These are phyloP conservation scores for Pichia membranifaciens DNA, from an alignment of 805 yeast species.

Conservation along the genomic window DNA sequence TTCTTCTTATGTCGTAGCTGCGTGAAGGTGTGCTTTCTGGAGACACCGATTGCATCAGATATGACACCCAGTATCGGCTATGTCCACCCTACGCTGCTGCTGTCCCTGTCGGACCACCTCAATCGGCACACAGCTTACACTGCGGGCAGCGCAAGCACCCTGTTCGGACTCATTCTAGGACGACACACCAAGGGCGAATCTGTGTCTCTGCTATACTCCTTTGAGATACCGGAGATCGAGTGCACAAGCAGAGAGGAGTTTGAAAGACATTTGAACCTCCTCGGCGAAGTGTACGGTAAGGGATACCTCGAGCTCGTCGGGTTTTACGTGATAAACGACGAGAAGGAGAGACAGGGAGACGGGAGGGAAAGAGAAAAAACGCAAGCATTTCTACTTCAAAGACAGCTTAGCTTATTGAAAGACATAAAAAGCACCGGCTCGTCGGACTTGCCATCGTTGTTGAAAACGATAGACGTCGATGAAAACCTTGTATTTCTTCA, in stretches of 20 bases:
- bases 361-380: no score
- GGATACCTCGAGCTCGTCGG: conserved; percentile 23
- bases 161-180: conserved; percentile 14
- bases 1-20: no score
- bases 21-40: background rate
- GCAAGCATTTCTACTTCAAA: no score
- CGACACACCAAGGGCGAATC: background rate
- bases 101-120: conserved; percentile 14
- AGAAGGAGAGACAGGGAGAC: background rate
- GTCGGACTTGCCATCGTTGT: background rate
- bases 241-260: background rate
- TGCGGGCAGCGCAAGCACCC: no score
- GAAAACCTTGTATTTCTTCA: background rate
- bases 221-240: conserved; percentile 9
- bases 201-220: conserved; percentile 9
- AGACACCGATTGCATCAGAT: background rate
- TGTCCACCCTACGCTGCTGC: conserved; percentile 4
- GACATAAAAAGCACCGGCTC: background rate
- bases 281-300: conserved; percentile 21
- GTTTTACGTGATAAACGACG: conserved; percentile 13
- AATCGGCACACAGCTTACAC: background rate
- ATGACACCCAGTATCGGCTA: background rate
- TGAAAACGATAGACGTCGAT: background rate
- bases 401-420: background rate
- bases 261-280: conserved; percentile 11